These are phyloP conservation scores for Rusavskia elegans DNA, from an alignment of 495 filamentous ascomycete genomes.

Conservation along the genomic window DNA sequence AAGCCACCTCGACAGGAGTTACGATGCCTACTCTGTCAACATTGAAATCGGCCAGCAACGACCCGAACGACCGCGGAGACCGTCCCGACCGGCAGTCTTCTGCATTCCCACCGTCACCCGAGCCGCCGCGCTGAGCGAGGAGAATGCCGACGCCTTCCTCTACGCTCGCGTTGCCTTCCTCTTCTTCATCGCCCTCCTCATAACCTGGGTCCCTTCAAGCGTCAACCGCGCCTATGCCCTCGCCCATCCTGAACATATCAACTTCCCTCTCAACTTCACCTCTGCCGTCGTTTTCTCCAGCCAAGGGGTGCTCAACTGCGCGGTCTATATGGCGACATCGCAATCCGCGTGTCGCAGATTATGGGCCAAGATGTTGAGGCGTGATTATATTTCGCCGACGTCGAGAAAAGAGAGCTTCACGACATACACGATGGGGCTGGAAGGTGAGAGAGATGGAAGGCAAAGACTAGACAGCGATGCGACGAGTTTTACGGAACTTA, in stretches of 20 bases:
- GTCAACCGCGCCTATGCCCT: conserved; percentile 61
- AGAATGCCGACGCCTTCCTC: conserved; percentile 39
- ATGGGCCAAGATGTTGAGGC: not conserved
- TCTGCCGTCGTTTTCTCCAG: conserved; percentile 61
- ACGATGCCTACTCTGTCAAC: conserved; percentile 6
- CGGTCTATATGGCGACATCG: conserved; percentile 59
- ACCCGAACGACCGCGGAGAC: not conserved
- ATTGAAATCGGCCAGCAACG: conserved; percentile 4
- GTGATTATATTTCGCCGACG: not conserved
- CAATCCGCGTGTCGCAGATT: conserved; percentile 12
- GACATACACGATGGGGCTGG: not conserved
- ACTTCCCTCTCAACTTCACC: conserved; percentile 46
- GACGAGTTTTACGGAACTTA: conserved; percentile 1
- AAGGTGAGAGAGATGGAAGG: not conserved
- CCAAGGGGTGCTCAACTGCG: conserved; percentile 74
- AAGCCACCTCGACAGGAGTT: not conserved
- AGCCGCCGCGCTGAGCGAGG: conserved; percentile 10
- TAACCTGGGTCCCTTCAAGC: conserved; percentile 76
- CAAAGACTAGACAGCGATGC: not conserved
- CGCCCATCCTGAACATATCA: conserved; percentile 32
- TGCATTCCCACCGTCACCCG: conserved; percentile 4
- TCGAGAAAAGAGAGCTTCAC: not conserved
- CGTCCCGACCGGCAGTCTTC: conserved; percentile 2
- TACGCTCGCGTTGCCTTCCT: conserved; percentile 71
- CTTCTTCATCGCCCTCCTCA: conserved; percentile 64